Evolutionary conservation across 2,329 filamentous ascomycete genomes (phyloP).

Genomic region (Claviceps humidiphila): DNA sequence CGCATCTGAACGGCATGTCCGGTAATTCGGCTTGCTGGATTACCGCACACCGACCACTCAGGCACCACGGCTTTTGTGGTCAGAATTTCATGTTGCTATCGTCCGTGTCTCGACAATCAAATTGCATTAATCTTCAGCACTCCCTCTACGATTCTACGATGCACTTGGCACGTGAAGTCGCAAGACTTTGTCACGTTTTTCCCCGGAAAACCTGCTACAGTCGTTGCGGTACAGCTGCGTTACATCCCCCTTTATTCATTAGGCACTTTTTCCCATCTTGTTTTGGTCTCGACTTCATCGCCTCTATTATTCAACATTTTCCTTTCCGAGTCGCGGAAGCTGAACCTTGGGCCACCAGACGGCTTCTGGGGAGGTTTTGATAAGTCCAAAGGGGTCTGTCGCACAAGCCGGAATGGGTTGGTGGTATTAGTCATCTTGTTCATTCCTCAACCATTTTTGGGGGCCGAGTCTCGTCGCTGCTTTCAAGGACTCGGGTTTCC

Average conservation of each 20-base stretch:
- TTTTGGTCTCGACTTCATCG: slow-evolving; percentile 13
- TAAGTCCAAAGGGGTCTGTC: slow-evolving; percentile 2
- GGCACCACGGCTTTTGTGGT: background rate
- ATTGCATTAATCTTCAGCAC: background rate
- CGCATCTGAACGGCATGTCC: slow-evolving; percentile 26
- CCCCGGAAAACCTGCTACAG: slow-evolving; percentile 9
- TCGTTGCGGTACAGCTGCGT: slow-evolving; percentile 27
- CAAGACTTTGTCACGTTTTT: background rate
- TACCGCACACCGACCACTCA: slow-evolving; percentile 4
- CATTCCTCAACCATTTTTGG: background rate
- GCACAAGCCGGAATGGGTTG: background rate
- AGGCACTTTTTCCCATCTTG: slow-evolving; percentile 17
- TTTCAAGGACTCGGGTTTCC: background rate
- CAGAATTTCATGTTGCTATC: background rate
- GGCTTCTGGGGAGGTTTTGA: slow-evolving; percentile 24
- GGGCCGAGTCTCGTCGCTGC: background rate
- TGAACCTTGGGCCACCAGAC: slow-evolving; percentile 14
- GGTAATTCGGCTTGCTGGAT: slow-evolving; percentile 17
- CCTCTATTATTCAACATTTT: slow-evolving; percentile 5
- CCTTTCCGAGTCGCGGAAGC: slow-evolving; percentile 10
- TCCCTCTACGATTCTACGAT: background rate
- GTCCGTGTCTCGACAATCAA: background rate
- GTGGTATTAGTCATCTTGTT: background rate
- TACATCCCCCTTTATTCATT: slow-evolving; percentile 6
- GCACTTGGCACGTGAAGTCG: slow-evolving; percentile 2